A percentile compares a stretch with the other conserved stretches of the same genome.
These are phyloP conservation scores for Capsicum baccatum DNA, from an alignment of 257 asterid genomes.

Conservation along the genomic window DNA sequence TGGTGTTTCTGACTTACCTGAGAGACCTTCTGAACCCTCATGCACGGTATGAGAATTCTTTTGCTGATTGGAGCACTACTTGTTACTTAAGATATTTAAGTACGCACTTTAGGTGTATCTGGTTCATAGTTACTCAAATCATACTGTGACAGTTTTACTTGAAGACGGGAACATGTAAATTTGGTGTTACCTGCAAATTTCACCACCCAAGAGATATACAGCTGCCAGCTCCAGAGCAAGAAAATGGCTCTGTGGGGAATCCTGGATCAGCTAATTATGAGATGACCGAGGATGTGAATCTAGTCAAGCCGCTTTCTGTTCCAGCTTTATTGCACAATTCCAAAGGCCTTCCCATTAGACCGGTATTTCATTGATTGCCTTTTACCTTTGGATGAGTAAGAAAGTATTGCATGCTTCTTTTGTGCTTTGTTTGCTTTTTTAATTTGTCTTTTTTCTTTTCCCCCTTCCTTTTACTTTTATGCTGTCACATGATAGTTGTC, in stretches of 20 bases:
- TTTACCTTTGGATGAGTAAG: conserved; percentile 17
- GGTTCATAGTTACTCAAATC: conserved; percentile 32
- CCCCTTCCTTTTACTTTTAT: neutral
- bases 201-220: conserved; percentile 90
- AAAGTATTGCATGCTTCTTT: conserved; percentile 6
- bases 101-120: conserved; percentile 24
- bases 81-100: conserved; percentile 20
- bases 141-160: conserved; percentile 77
- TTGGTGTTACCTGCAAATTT: conserved; percentile 87
- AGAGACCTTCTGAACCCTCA: conserved; percentile 90
- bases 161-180: conserved; percentile 95
- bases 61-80: conserved; percentile 33
- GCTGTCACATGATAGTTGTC: neutral
- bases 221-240: conserved; percentile 54
- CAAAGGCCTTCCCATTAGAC: conserved; percentile 96
- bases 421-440: neutral
- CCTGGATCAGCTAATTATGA: conserved; percentile 32
- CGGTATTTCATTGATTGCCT: conserved; percentile 49
- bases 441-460: neutral
- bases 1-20: conserved; percentile 66
- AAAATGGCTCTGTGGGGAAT: conserved; percentile 47
- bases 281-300: conserved; percentile 53
- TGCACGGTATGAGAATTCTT: conserved; percentile 74
- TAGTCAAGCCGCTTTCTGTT: conserved; percentile 48
- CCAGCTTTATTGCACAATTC: conserved; percentile 78